phyloP scores from a whole-genome alignment of 108 stramenopile genomes.

The Cylindrotheca closterium region DNA sequence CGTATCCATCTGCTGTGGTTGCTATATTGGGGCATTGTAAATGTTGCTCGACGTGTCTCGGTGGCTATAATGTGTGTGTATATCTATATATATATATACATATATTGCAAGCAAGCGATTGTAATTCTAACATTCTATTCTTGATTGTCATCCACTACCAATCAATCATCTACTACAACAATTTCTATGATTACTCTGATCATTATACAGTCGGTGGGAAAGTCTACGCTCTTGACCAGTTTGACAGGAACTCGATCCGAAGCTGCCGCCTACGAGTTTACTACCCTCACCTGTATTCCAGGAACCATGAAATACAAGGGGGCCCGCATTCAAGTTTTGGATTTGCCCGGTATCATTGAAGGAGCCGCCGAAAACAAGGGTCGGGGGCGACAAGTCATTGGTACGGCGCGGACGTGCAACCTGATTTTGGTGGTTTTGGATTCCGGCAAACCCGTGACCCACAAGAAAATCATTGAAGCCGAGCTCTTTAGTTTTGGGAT shows the following conservation, averaged over 20 bases:
- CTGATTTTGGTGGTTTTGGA: constrained; percentile 95
- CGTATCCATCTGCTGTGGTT: too few relatives aligned
- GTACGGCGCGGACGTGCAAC: constrained; percentile 96
- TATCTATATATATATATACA: too few relatives aligned
- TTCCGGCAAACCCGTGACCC: constrained; percentile 92
- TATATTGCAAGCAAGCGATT: too few relatives aligned
- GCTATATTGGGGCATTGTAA: too few relatives aligned
- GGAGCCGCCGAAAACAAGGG: constrained; percentile 99
- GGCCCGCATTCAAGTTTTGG: constrained; percentile 97
- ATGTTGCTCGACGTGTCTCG: too few relatives aligned
- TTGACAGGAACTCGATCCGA: constrained; percentile 93
- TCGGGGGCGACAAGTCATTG: constrained; percentile 94
- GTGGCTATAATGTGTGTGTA: too few relatives aligned
- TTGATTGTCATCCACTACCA: too few relatives aligned
- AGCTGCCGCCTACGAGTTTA: constrained; percentile 98
- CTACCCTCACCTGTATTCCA: constrained; percentile 98
- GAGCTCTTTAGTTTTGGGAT: constrained; percentile 98
- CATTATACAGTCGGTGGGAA: constrained; percentile 80
- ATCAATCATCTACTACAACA: too few relatives aligned
- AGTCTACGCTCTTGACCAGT: constrained; percentile 92
- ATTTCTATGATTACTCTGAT: background rate
- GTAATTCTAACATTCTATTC: too few relatives aligned
- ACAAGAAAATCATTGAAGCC: constrained; percentile 96
- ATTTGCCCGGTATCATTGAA: constrained; percentile 99
- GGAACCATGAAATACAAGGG: constrained; percentile 98